phyloP scores from a whole-genome alignment of 2,329 filamentous ascomycete species.

The Pyricularia sp. region DNA sequence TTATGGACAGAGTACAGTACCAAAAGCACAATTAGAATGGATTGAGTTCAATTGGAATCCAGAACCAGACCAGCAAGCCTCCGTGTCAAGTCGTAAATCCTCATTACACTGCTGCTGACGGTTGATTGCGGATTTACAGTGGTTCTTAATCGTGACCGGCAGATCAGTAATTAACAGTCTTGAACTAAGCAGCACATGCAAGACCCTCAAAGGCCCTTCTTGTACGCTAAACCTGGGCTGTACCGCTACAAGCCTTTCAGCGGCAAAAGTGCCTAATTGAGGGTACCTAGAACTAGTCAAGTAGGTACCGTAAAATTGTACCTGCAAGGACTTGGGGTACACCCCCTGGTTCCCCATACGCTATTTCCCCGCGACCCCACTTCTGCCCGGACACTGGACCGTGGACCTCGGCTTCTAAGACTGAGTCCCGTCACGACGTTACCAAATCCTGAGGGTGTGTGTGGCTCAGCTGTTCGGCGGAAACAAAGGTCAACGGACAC shows the following conservation, averaged over 20 bases:
- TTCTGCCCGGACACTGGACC: not conserved
- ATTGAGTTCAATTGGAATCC: no score
- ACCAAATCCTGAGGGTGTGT: not conserved
- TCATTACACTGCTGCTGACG: not conserved
- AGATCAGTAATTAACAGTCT: no score
- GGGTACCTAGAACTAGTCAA: not conserved
- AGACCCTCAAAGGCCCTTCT: not conserved
- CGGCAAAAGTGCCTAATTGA: not conserved
- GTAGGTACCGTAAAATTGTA: not conserved
- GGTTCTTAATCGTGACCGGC: not conserved
- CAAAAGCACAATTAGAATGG: no score
- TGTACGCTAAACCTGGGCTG: not conserved
- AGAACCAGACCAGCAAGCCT: no score
- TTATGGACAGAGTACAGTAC: no score
- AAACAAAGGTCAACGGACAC: not conserved
- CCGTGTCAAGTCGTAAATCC: no score
- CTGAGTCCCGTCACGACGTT: not conserved
- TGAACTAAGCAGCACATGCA: not conserved
- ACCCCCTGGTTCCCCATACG: not conserved
- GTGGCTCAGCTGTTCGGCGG: not conserved
- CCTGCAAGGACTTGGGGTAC: not conserved
- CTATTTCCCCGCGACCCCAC: not conserved
- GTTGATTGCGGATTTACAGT: not conserved
- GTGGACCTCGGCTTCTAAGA: constrained; percentile 1
- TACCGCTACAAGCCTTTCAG: no score